These are phyloP conservation scores for Syzygium oleosum DNA, from an alignment of 345 rosid species.

Conservation along the genomic window DNA sequence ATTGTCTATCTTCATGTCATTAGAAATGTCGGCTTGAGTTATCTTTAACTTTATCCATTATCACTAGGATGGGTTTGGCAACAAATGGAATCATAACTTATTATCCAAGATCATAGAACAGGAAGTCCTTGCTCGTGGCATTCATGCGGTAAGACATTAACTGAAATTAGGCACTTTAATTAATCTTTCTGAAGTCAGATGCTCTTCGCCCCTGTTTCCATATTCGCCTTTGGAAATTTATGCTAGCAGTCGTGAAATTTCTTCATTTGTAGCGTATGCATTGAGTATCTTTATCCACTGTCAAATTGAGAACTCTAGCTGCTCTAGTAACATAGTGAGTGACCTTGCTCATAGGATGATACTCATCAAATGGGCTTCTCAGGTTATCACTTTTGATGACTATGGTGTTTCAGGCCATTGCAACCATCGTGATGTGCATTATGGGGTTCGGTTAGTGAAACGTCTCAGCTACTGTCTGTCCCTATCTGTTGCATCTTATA, in stretches of 20 bases:
- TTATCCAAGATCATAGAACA: too few species aligned
- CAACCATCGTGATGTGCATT: conserved; percentile 70
- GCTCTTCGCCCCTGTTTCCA: background rate
- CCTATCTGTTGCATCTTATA: background rate
- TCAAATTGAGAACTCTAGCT: background rate
- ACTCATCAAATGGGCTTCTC: background rate
- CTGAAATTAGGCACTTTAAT: background rate
- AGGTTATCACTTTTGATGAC: conserved; percentile 80
- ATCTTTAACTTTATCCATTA: too few species aligned
- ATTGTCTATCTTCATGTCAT: too few species aligned
- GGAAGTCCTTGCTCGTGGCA: conserved; percentile 41
- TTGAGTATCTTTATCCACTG: background rate
- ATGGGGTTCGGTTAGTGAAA: conserved; percentile 69
- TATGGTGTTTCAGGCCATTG: conserved; percentile 89
- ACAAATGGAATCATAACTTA: too few species aligned
- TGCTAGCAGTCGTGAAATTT: background rate
- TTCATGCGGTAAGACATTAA: conserved; percentile 43
- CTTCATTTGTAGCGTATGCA: background rate
- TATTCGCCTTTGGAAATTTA: background rate
- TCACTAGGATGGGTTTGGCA: too few species aligned
- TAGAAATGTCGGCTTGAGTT: too few species aligned
- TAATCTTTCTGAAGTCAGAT: background rate
- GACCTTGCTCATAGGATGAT: background rate
- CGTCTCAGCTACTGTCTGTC: background rate
- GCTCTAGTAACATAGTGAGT: background rate